These are phyloP conservation scores for Talaromyces sp. DNA, from an alignment of 2,329 filamentous ascomycete species.

Conservation along the genomic window DNA sequence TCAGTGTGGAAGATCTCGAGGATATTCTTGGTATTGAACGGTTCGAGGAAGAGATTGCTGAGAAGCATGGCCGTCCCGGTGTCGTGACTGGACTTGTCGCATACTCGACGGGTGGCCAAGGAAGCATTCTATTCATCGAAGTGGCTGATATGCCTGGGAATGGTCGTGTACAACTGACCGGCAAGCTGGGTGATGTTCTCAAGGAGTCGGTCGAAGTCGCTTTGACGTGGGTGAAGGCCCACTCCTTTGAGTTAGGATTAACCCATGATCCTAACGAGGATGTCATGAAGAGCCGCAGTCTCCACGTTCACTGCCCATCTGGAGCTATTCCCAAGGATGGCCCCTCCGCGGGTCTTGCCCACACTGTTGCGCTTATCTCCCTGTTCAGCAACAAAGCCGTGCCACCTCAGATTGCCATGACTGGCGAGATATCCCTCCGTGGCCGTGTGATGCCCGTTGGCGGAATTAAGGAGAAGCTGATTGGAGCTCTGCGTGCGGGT, in stretches of 20 bases:
- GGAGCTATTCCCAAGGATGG: conserved; percentile 96
- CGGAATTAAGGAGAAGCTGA: conserved; percentile 98
- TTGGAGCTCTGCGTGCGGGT: conserved; percentile 87
- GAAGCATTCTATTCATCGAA: conserved; percentile 97
- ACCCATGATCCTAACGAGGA: conserved; percentile 80
- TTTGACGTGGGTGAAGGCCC: conserved; percentile 93
- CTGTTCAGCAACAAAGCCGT: conserved; percentile 85
- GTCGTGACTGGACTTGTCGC: conserved; percentile 96
- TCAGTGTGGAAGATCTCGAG: conserved; percentile 81
- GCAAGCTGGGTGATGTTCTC: conserved; percentile 92
- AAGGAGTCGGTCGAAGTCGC: conserved; percentile 98
- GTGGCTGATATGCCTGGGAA: conserved; percentile 95
- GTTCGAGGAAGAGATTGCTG: conserved; percentile 94
- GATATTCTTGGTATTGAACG: conserved; percentile 88
- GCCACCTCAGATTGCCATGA: conserved; percentile 94
- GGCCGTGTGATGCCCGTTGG: conserved; percentile 92
- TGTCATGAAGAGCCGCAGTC: conserved; percentile 91
- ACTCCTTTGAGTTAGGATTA: conserved; percentile 87
- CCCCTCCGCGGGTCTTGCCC: conserved; percentile 80
- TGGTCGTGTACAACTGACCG: conserved; percentile 90
- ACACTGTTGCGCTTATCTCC: conserved; percentile 90
- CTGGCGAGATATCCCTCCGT: conserved; percentile 75
- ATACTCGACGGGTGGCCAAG: conserved; percentile 89
- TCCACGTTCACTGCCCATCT: conserved; percentile 94
- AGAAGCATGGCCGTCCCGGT: conserved; percentile 78